These are phyloP conservation scores for Carex pumila DNA, from an alignment of 176 grass and related monocot genomes.

Conservation along the genomic window DNA sequence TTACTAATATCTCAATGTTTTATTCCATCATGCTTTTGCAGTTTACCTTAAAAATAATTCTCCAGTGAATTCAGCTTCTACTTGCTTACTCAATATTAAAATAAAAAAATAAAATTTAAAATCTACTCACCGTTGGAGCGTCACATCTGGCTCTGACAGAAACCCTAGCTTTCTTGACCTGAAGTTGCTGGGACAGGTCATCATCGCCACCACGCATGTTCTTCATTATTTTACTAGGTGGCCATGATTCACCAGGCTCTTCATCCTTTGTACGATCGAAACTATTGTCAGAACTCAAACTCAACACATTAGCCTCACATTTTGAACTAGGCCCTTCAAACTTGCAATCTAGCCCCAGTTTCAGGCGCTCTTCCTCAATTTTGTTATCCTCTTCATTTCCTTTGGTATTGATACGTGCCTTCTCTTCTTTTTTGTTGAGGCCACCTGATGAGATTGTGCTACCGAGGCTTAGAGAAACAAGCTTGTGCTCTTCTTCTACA, in stretches of 20 bases:
- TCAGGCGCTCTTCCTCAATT: constrained; percentile 27
- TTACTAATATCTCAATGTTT: too few relatives aligned
- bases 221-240: constrained; percentile 38
- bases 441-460: constrained; percentile 16
- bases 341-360: constrained; percentile 43
- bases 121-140: constrained; percentile 43
- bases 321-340: constrained; percentile 15
- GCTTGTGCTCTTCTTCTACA: constrained; percentile 24
- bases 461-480: constrained; percentile 49
- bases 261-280: constrained; percentile 36
- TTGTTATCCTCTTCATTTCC: constrained; percentile 5
- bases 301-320: constrained; percentile 16
- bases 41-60: neutral
- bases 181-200: constrained; percentile 25
- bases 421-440: constrained; percentile 33
- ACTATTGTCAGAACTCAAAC: constrained; percentile 55
- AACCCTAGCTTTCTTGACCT: constrained; percentile 69
- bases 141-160: constrained; percentile 70
- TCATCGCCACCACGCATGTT: constrained; percentile 23
- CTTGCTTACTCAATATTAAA: neutral
- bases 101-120: neutral
- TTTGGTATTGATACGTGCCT: neutral
- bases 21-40: too few relatives aligned
- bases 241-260: constrained; percentile 31
- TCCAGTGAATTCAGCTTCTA: neutral